Evolutionary conservation across 176 grass and related monocot species (phyloP).

Genomic region (Triticum monococcum): DNA sequence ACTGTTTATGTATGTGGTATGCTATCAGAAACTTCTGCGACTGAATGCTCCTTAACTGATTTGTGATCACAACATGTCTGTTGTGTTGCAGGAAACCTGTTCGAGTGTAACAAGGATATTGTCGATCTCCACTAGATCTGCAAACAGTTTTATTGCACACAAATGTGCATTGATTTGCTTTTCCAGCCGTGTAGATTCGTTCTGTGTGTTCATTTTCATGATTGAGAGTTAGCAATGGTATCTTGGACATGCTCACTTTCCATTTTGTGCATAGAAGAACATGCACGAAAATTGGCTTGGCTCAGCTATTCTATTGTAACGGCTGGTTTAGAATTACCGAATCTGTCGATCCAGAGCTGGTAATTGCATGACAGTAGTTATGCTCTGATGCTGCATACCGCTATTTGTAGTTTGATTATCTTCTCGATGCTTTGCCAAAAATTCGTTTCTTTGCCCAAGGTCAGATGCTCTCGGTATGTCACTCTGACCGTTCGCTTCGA

Average conservation of each 20-base stretch:
- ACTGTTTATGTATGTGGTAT: not conserved
- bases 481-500: no score
- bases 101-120: slow-evolving; percentile 1
- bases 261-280: not conserved
- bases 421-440: not conserved
- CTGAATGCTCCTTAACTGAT: not conserved
- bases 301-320: not conserved
- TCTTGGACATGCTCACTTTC: slow-evolving; percentile 13
- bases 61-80: not conserved
- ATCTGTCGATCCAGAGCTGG: not conserved
- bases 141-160: slow-evolving; percentile 7
- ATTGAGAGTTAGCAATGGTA: not conserved
- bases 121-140: not conserved
- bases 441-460: no score
- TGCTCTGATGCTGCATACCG: not conserved
- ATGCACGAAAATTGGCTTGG: not conserved
- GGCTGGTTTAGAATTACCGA: not conserved
- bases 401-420: not conserved
- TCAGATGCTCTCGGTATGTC: no score
- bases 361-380: not conserved
- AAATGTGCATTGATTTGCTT: slow-evolving; percentile 11
- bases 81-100: slow-evolving; percentile 32
- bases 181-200: not conserved
- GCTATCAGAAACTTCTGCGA: not conserved
- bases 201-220: slow-evolving; percentile 12